These are phyloP conservation scores for Sugiyamaella xylanicola DNA, from an alignment of 1,139 yeast species.

Conservation along the genomic window DNA sequence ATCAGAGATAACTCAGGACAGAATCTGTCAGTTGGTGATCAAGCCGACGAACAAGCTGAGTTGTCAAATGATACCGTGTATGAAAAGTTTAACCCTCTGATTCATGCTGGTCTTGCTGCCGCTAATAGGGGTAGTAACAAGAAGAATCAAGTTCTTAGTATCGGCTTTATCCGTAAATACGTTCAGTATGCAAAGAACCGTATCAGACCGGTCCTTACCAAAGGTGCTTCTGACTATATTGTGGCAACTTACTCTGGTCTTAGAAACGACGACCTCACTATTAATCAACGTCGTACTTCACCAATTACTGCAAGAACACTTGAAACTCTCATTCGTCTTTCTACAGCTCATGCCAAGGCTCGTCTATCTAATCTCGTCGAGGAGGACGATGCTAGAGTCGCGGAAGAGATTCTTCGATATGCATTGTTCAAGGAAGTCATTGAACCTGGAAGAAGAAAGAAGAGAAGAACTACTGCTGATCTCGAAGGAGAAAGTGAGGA, in stretches of 20 bases:
- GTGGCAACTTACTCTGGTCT: slow-evolving; percentile 77
- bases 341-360: slow-evolving; percentile 97
- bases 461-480: slow-evolving; percentile 35
- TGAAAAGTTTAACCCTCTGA: slow-evolving; percentile 78
- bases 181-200: slow-evolving; percentile 93
- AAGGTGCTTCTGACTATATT: slow-evolving; percentile 78
- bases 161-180: slow-evolving; percentile 87
- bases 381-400: slow-evolving; percentile 78
- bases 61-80: slow-evolving; percentile 60
- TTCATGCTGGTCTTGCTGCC: slow-evolving; percentile 76
- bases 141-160: slow-evolving; percentile 62
- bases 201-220: slow-evolving; percentile 76
- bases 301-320: slow-evolving; percentile 98
- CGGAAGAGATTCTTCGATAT: slow-evolving; percentile 80
- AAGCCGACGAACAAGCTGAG: slow-evolving; percentile 49
- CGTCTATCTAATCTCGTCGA: slow-evolving; percentile 77
- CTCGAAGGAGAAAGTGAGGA: slow-evolving; percentile 34
- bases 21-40: slow-evolving; percentile 78
- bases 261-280: slow-evolving; percentile 76
- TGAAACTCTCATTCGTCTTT: slow-evolving; percentile 91
- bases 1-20: slow-evolving; percentile 73
- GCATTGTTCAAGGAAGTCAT: slow-evolving; percentile 79
- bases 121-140: slow-evolving; percentile 23
- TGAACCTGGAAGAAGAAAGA: slow-evolving; percentile 40
- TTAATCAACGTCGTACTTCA: slow-evolving; percentile 78